Conservation (phyloP, 2,329 filamentous ascomycete genomes). For the Sporothrix schenckii region DNA sequence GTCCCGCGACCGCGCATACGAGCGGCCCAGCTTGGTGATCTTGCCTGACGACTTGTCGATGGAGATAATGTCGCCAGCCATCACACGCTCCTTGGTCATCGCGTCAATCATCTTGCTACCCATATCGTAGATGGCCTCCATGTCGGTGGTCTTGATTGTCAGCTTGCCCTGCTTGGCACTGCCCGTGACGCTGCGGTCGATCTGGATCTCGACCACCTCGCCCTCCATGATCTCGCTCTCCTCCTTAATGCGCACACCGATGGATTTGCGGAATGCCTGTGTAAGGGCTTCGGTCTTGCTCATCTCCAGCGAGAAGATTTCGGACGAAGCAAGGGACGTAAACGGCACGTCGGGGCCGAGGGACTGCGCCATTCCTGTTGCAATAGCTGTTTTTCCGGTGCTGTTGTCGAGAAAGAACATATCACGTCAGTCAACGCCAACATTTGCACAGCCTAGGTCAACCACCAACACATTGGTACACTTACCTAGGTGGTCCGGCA, state of each 20-base stretch:
- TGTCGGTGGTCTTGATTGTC: conserved; percentile 98
- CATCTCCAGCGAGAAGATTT: conserved; percentile 99
- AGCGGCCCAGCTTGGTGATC: conserved; percentile 94
- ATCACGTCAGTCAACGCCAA: not conserved
- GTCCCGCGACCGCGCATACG: conserved; percentile 90
- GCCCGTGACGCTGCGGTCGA: conserved; percentile 93
- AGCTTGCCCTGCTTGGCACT: conserved; percentile 98
- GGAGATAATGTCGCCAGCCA: conserved; percentile 97
- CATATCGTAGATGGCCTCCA: conserved; percentile 99
- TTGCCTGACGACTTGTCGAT: conserved; percentile 99
- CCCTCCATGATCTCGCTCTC: conserved; percentile 99
- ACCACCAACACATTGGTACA: not conserved
- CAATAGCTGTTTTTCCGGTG: conserved; percentile 97
- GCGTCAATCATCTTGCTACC: conserved; percentile 99
- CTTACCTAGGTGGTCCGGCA: conserved; percentile 82
- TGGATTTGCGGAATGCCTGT: conserved; percentile 98
- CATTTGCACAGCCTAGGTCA: not conserved
- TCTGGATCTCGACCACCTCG: conserved; percentile 98
- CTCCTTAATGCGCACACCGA: conserved; percentile 96
- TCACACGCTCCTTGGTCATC: conserved; percentile 98
- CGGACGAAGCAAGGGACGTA: conserved; percentile 90
- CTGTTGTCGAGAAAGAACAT: conserved; percentile 49
- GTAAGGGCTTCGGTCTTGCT: conserved; percentile 98
- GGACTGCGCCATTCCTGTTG: conserved; percentile 98
- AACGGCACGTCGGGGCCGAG: conserved; percentile 94